phyloP scores from a whole-genome alignment of 352 stramenopile species.

The Phytophthora palmivora region DNA sequence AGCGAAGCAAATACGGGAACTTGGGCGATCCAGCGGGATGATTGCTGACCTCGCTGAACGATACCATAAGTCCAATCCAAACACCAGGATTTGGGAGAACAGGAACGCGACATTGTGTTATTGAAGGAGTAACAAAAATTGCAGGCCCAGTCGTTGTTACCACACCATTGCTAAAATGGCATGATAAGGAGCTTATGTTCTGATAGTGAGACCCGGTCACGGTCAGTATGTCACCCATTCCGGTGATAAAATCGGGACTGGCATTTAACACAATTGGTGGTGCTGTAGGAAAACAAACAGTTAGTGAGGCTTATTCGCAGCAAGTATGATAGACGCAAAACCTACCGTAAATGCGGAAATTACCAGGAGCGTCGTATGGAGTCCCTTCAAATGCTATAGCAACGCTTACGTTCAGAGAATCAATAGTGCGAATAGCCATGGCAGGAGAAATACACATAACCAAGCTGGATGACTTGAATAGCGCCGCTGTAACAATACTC shows the following conservation, averaged over 20 bases:
- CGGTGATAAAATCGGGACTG: slow-evolving; percentile 38
- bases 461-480: slow-evolving; percentile 31
- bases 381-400: slow-evolving; percentile 38
- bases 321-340: neutral
- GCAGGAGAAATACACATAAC: slow-evolving; percentile 43
- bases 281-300: slow-evolving; percentile 18
- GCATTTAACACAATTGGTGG: slow-evolving; percentile 30
- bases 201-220: slow-evolving; percentile 40
- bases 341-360: slow-evolving; percentile 40
- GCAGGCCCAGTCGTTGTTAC: slow-evolving; percentile 1
- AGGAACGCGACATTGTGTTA: slow-evolving; percentile 39
- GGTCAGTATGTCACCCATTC: slow-evolving; percentile 30
- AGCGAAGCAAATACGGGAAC: slow-evolving; percentile 38
- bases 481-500: slow-evolving; percentile 33
- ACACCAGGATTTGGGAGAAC: slow-evolving; percentile 21
- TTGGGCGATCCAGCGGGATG: neutral
- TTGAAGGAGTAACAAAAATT: slow-evolving; percentile 34
- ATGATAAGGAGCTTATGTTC: slow-evolving; percentile 40
- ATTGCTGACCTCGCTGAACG: slow-evolving; percentile 10
- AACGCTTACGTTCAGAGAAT: slow-evolving; percentile 21
- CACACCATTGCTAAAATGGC: slow-evolving; percentile 36
- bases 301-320: neutral
- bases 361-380: slow-evolving; percentile 25
- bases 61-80: slow-evolving; percentile 44
- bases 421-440: slow-evolving; percentile 3